phyloP scores from a whole-genome alignment of 2,329 filamentous ascomycete genomes.

The Talaromyces sp. region DNA sequence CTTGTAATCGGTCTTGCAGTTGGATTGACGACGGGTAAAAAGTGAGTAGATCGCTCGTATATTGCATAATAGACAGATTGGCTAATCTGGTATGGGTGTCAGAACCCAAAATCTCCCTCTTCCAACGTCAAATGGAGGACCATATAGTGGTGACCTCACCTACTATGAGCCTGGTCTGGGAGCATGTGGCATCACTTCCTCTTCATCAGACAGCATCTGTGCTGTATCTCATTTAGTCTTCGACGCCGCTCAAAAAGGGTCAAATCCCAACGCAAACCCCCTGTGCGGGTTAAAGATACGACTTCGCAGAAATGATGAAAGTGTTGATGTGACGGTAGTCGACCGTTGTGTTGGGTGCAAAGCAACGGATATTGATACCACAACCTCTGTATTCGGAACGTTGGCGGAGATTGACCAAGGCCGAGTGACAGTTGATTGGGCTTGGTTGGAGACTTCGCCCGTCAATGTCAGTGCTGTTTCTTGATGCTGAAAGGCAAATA shows the following conservation, averaged over 20 bases:
- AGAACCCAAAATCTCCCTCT: slow-evolving; percentile 46
- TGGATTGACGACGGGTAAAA: slow-evolving; percentile 26
- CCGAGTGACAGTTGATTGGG: slow-evolving; percentile 49
- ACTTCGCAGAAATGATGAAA: slow-evolving; percentile 52
- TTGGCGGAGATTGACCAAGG: slow-evolving; percentile 47
- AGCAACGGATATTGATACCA: slow-evolving; percentile 51
- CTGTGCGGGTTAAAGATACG: slow-evolving; percentile 66
- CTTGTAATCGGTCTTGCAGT: slow-evolving; percentile 34
- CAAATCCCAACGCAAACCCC: slow-evolving; percentile 62
- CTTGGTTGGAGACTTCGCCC: slow-evolving; percentile 46
- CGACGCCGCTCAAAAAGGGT: slow-evolving; percentile 53
- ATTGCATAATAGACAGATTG: neutral
- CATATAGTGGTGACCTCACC: slow-evolving; percentile 63
- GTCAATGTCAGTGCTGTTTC: slow-evolving; percentile 18
- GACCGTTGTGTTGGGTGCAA: slow-evolving; percentile 60
- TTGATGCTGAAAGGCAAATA: neutral
- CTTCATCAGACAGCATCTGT: slow-evolving; percentile 57
- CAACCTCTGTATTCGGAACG: slow-evolving; percentile 46
- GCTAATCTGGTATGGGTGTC: neutral
- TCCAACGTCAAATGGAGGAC: slow-evolving; percentile 47
- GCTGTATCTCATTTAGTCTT: slow-evolving; percentile 66
- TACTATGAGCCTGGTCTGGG: slow-evolving; percentile 67
- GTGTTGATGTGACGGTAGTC: slow-evolving; percentile 62
- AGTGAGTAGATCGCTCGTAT: slow-evolving; percentile 11
- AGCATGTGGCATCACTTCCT: slow-evolving; percentile 62